These are phyloP conservation scores for Neonectria ditissima DNA, from an alignment of 2,329 filamentous ascomycete species.

Conservation along the genomic window DNA sequence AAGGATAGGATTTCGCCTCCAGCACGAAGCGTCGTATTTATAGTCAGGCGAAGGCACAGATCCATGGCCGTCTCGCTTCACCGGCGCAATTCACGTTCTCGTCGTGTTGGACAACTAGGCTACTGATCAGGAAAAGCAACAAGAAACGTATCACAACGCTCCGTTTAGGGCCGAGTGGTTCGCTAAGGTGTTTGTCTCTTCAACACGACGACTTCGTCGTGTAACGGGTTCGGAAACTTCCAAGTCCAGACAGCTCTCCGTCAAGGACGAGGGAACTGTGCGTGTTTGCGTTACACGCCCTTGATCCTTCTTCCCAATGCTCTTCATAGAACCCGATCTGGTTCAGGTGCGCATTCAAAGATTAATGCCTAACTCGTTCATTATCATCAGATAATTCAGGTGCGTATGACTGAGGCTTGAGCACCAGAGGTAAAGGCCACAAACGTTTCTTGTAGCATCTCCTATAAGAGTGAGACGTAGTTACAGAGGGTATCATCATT, in stretches of 20 bases:
- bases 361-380: no score
- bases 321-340: neutral
- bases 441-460: slow-evolving; percentile 17
- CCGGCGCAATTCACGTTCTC: slow-evolving; percentile 3
- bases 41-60: neutral
- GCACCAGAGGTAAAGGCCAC: neutral
- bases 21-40: neutral
- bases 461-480: slow-evolving; percentile 20
- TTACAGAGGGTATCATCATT: slow-evolving; percentile 38
- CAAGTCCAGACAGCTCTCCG: slow-evolving; percentile 6
- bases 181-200: neutral
- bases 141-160: slow-evolving; percentile 3
- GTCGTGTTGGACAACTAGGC: slow-evolving; percentile 6
- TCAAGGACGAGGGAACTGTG: neutral
- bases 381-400: no score
- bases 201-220: neutral
- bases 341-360: no score
- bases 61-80: neutral
- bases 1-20: neutral
- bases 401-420: neutral
- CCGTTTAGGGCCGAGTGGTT: neutral
- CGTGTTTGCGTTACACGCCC: neutral
- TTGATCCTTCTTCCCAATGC: neutral
- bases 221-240: slow-evolving; percentile 4
- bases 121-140: neutral